Evolutionary conservation across 2,329 filamentous ascomycete genomes (phyloP), one percentile per base, ranked within the genome.

Genomic region (Paracamarosporium sp.): DNA sequence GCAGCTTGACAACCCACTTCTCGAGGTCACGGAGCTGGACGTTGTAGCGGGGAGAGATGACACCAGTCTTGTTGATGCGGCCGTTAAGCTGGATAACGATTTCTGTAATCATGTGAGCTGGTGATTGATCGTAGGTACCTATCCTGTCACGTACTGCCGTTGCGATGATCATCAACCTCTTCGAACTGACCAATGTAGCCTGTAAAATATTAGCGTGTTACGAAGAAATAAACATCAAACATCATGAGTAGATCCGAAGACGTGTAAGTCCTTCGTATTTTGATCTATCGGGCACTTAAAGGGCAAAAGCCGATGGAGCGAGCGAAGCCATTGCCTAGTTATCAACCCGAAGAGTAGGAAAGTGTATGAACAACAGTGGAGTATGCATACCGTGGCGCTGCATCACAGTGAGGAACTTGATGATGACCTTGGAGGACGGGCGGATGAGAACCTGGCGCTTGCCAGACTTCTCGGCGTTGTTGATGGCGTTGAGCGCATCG

Each of bases 241-340:
- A 83, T 93, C 90, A 95, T 78, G 77, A 80, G 83, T 77, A 62
- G 56, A 65, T 91, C 87, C 85, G 90, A 89, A 88, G 92, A 96
- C 90, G 90, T 97, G 93, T 97, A 96, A 97, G 93, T 94, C 90
- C 90, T 87, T 89, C 89, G 89, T 87, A 74, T 69, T 67, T 91
- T 83, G 80, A 95, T 99, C 83, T 99, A 91, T 96, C 95, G 94
- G 92, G 88, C 88, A 96, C 88, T 98, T 98, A 99, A 98, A 99
- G 92, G 93, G 92, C 94, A 92, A 88, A 90, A 86, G 89, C 90
- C 91, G 93, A 51, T 97, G 82, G 79, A 85, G 74, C 64, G 78
- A 80, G 86, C 87, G 88, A 90, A 89, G 94, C 89, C 88, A 88
- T 92, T 89, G 90, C 92, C 94, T 97, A 99, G 95, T 98, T 98